Evolutionary conservation across 75 land plant genomes (phyloP), one percentile per base, ranked within the genome.

Genomic region (Ceratopteris richardii): DNA sequence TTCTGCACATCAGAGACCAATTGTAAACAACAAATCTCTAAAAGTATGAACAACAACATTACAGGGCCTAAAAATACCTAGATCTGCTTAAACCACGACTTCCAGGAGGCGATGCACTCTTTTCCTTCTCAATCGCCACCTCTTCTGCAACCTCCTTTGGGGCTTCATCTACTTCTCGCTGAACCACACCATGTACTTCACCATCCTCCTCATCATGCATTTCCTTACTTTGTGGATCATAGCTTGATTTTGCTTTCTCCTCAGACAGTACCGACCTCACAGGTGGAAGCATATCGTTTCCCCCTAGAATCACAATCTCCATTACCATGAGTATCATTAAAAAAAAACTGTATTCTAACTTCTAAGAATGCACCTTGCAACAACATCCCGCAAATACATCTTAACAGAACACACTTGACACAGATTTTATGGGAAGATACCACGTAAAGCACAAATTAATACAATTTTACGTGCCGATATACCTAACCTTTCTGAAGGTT

Each of bases 181-280:
- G 43, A 21, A n/a, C 29, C 14, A 3, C 29, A 19, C 23, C 23
- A 4, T 4, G 14, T 1, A 33, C 37, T 33, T 33, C 37, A 33
- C 37, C 37, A 9, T 33, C 37, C 9, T 33, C 37, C 9, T 33
- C 37, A 4, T 33, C 37, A 3, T 33, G 37, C 3, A 33, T 9
- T 33, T 33, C 37, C 9, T 33, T 33, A 4, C 7, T 33, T 33
- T 25, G 14, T 4, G 25, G 29, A 4, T 52, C 54, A 24, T 52
- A 46, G 4, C 21, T 31, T 43, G 14, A 29, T 36, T 57, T 56
- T 6, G 26, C 44, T 41, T n/a, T 60, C 55, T 67, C 70, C 58
- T 58, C 63, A 31, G 37, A 61, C 56, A n/a, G 52, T 24, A 41
- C 44, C 60, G 48, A 47, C 44, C 43, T 25, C 25, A 18, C 54